These are phyloP conservation scores for Coffea eugenioides DNA, from an alignment of 257 asterid species.

Conservation along the genomic window DNA sequence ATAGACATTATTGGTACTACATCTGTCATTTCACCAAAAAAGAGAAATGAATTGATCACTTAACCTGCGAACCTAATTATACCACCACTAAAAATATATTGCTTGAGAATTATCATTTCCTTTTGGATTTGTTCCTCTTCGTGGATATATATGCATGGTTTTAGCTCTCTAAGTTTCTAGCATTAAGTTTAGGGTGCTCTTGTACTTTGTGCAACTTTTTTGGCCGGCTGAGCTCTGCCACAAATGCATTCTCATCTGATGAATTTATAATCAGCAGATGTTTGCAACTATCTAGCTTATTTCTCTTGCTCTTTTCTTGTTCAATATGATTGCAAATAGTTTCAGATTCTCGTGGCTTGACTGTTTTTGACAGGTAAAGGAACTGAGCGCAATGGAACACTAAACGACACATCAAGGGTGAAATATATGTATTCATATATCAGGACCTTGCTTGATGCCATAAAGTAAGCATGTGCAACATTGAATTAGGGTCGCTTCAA, in stretches of 20 bases:
- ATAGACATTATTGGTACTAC: neutral
- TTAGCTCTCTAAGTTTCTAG: slow-evolving; percentile 24
- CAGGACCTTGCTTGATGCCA: slow-evolving; percentile 26
- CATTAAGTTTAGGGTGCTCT: neutral
- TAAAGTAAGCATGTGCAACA: slow-evolving; percentile 21
- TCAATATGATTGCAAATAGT: neutral
- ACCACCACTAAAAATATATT: neutral
- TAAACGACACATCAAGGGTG: slow-evolving; percentile 24
- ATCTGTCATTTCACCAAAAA: too few species aligned
- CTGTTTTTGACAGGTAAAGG: neutral
- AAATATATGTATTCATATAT: slow-evolving; percentile 22
- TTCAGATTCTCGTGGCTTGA: neutral
- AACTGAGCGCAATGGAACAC: slow-evolving; percentile 7
- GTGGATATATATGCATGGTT: neutral
- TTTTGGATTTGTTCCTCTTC: neutral
- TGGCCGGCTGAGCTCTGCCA: too few species aligned
- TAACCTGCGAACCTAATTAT: neutral
- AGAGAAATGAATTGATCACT: neutral
- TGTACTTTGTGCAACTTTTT: too few species aligned
- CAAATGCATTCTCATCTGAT: too few species aligned
- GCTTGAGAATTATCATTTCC: neutral
- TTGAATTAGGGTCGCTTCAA: neutral
- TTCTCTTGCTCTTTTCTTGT: too few species aligned
- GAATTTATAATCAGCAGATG: neutral
- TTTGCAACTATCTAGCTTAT: slow-evolving; percentile 1